A percentile compares a stretch with the other conserved stretches of the same genome.
Conservation (phyloP, 2,329 filamentous ascomycete species). For the Chrysoporthe cubensis region DNA sequence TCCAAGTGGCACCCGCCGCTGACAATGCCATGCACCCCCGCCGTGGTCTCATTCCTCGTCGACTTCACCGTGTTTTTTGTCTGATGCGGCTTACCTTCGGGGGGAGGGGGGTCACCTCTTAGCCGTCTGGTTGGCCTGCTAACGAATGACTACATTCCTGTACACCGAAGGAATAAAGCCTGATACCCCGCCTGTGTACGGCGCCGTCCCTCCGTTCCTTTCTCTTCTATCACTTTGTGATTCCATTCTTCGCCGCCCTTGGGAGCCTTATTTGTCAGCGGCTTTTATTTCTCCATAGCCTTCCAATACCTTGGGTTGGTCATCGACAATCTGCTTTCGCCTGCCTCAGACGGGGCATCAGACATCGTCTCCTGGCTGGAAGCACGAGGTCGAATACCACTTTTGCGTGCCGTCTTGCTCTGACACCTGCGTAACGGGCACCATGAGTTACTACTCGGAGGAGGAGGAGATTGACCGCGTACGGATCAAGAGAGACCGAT, state of each 20-base stretch:
- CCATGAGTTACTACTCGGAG: slow-evolving; percentile 49
- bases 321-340: slow-evolving; percentile 29
- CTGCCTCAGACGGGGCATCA: not conserved
- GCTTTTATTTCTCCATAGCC: slow-evolving; percentile 20
- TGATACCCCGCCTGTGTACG: slow-evolving; percentile 23
- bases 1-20: slow-evolving; percentile 25
- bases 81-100: slow-evolving; percentile 19
- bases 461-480: slow-evolving; percentile 60
- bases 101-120: slow-evolving; percentile 2
- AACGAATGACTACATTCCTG: slow-evolving; percentile 11
- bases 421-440: not conserved
- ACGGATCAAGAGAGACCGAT: slow-evolving; percentile 48
- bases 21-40: not conserved
- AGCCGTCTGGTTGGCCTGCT: slow-evolving; percentile 23
- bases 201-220: slow-evolving; percentile 12
- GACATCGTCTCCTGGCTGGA: not conserved
- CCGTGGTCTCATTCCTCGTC: slow-evolving; percentile 12
- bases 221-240: slow-evolving; percentile 2
- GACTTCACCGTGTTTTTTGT: slow-evolving; percentile 21
- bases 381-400: not conserved
- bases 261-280: not conserved
- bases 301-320: not conserved
- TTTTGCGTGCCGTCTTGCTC: slow-evolving; percentile 1
- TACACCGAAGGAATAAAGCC: slow-evolving; percentile 24
- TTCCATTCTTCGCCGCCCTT: slow-evolving; percentile 14